Evolutionary conservation across 768 basidiomycete genomes (phyloP), one percentile per base, ranked within the genome.

Genomic region (Paxillus ammoniavirescens): DNA sequence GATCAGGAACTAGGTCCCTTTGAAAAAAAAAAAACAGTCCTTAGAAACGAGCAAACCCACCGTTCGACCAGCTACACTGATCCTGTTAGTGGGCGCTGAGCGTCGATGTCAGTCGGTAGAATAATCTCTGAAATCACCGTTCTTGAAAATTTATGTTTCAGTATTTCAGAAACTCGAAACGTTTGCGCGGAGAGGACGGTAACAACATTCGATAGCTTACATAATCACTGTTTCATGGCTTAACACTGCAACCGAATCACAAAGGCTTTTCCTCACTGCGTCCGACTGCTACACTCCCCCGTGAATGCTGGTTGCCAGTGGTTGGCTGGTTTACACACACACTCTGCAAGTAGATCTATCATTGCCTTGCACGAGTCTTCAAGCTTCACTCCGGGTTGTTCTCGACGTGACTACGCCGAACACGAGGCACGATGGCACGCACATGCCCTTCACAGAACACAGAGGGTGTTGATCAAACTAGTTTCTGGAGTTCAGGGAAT

Each of bases 401-500:
- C 38, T 15, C 28, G 10, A 33, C 40, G 35, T 36, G 48, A 28
- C 41, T 37, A 15, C n/a, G 9, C 23, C 46, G 14, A 42, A 2
- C 47, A 14, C 15, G 52, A 52, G 36, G 38, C 52, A 50, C 49
- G 13, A 69, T 69, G 68, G 58, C 56, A 4, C 55, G 55, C 3
- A 58, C 61, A 48, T 87, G 85, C 62, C 79, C 80, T 13, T 75
- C 80, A 0, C 75, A 76, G 49, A 86, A 88, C 58, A 70, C 74
- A 0, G 55, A 67, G 23, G 65, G 54, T 1, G 62, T 81, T 23
- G 86, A 89, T 67, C 83, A 89, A 65, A 74, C 76, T 45, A 72
- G 69, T 9, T 89, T 89, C 65, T 89, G 86, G 87, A 71, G 72
- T 61, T 58, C 73, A 0, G 72, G 76, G 36, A 76, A 78, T 10